Evolutionary conservation across 208 protist genomes (phyloP).

Genomic region (Leishmania amazonensis): DNA sequence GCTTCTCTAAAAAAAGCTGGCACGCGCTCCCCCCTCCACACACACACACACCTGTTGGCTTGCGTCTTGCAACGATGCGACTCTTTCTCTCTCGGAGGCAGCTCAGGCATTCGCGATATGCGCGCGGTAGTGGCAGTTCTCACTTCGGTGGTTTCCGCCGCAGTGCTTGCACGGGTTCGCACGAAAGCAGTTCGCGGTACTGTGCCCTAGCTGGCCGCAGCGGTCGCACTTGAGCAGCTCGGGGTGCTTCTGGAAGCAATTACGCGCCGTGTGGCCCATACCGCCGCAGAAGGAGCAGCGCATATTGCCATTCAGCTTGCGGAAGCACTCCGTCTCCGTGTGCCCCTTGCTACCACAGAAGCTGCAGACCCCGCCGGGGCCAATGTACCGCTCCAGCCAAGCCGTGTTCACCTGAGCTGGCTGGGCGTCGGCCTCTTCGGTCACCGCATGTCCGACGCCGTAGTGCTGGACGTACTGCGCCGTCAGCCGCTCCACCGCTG

Average conservation of each 20-base stretch:
- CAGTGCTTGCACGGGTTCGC: conserved; percentile 89
- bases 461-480: conserved; percentile 83
- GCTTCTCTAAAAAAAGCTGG: not conserved
- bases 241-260: conserved; percentile 81
- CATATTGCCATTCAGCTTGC: conserved; percentile 51
- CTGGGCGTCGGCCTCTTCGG: conserved; percentile 66
- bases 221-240: conserved; percentile 84
- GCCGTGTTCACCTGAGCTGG: conserved; percentile 73
- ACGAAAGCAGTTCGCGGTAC: conserved; percentile 68
- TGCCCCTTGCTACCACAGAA: conserved; percentile 84
- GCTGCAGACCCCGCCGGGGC: conserved; percentile 70
- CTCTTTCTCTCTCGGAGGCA: not conserved
- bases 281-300: conserved; percentile 68
- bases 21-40: not conserved
- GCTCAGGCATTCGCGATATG: not conserved
- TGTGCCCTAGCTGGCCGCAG: conserved; percentile 88
- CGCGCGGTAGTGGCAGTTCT: conserved; percentile 71
- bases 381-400: conserved; percentile 82
- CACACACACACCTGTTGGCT: not conserved
- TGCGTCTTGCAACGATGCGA: not conserved
- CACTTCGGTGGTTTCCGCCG: conserved; percentile 82
- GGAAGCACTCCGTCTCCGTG: conserved; percentile 87
- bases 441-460: conserved; percentile 55
- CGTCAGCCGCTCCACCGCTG: conserved; percentile 67
- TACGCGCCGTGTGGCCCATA: conserved; percentile 71